A percentile compares a stretch with the other conserved stretches of the same genome.
These are phyloP conservation scores for Candida fluviatilis DNA, from an alignment of 805 yeast genomes.

Conservation along the genomic window DNA sequence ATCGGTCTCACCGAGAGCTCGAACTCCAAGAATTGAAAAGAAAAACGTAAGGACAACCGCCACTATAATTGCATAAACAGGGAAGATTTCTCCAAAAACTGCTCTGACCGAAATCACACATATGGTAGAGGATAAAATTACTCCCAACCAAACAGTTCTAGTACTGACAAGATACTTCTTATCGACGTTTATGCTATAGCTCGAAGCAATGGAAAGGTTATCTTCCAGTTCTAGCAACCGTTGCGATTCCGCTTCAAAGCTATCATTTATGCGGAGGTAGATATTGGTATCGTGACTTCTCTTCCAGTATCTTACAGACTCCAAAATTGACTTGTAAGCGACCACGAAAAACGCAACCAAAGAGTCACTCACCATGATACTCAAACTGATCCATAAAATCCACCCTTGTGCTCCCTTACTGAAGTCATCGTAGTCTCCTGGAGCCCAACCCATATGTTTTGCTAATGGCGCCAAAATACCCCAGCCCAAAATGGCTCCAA, in stretches of 20 bases:
- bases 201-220: neutral
- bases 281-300: neutral
- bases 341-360: slow-evolving; percentile 73
- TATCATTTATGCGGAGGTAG: neutral
- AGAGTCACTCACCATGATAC: slow-evolving; percentile 93
- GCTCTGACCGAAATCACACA: slow-evolving; percentile 62
- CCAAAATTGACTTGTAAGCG: slow-evolving; percentile 38
- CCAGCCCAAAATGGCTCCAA: slow-evolving; percentile 93
- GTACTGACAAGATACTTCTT: slow-evolving; percentile 46
- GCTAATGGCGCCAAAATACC: slow-evolving; percentile 82
- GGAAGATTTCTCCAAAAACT: slow-evolving; percentile 70
- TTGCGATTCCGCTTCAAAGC: neutral
- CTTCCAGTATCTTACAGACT: slow-evolving; percentile 2
- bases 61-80: slow-evolving; percentile 60
- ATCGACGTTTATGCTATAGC: slow-evolving; percentile 22
- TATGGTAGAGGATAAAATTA: slow-evolving; percentile 58
- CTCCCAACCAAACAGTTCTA: slow-evolving; percentile 52
- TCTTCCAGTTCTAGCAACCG: neutral
- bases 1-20: slow-evolving; percentile 96
- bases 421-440: slow-evolving; percentile 90
- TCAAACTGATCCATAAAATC: slow-evolving; percentile 90
- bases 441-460: slow-evolving; percentile 73
- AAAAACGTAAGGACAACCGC: slow-evolving; percentile 76
- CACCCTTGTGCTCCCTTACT: slow-evolving; percentile 93
- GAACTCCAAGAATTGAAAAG: slow-evolving; percentile 79